Base-by-base conservation (phyloP, 495 filamentous ascomycete genomes). In the Aspergillus mulundensis region DNA sequence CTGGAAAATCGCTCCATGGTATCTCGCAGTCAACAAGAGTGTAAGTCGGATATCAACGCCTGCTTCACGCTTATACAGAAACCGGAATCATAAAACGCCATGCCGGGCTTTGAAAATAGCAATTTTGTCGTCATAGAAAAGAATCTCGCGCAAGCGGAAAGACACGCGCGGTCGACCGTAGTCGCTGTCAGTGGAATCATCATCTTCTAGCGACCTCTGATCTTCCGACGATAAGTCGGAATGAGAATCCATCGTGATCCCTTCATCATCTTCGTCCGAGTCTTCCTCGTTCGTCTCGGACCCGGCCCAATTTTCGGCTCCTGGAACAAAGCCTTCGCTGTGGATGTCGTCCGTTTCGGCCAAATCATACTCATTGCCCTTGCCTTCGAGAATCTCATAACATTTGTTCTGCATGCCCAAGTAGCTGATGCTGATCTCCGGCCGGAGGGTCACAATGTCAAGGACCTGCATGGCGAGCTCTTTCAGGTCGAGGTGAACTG, bases 111-210 rank as follows among this genome's bases (percentile, higher is more conserved):
- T 87, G 72, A 94, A 93, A 58, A 95, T 86, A 5, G 85, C 84
- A 32, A 94, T 85, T 68, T 91, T 91, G 64, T 95, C 90, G 59
- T 95, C 91, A 61, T 91, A 92, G 70, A 91, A 95, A 59, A 91
- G 71, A 61, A 95, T 95, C 77, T 95, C 88, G 58, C 89, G 80
- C 59, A 96, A 67, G 52, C 84, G 75, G 19, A 96, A 80, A 43
- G 77, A 79, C 41, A 81, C 72, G 20, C 73, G 75, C 52, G 76
- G 78, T 53, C 59, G 56, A 65, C 47, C 66, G 38, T 71, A 67
- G n/a, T 85, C 82, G 7, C 76, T 76, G 14, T 77, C 78, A 0
- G 75, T 75, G 5, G 78, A 76, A 8, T 81, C 79, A 7, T 81
- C 78, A 38, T 81, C 79, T 25, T 85, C 85, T 4, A 69, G 69